These are phyloP conservation scores for Aspergillus neoniger DNA, from an alignment of 2,329 filamentous ascomycete genomes.

Conservation along the genomic window DNA sequence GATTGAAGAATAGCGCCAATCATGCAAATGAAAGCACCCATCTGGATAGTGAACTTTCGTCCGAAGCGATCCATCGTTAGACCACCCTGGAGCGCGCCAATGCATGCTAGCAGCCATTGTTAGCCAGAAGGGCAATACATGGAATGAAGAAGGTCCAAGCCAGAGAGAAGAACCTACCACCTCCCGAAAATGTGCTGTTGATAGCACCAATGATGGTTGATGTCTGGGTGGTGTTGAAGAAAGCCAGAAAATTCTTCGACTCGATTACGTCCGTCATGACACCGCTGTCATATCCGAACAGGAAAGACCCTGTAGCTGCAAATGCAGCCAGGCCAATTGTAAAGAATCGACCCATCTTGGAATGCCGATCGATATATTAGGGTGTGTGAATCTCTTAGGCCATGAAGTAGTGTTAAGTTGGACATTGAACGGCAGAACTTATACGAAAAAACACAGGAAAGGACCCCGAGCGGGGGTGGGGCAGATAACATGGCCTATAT, in stretches of 20 bases:
- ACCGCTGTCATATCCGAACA: conserved; percentile 46
- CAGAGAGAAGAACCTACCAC: conserved; percentile 37
- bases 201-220: conserved; percentile 62
- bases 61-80: conserved; percentile 64
- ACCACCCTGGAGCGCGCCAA: conserved; percentile 57
- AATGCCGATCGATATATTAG: neutral
- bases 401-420: neutral
- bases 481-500: conserved; percentile 1
- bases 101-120: conserved; percentile 36
- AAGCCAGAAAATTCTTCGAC: conserved; percentile 58
- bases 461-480: neutral
- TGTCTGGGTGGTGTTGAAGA: conserved; percentile 56
- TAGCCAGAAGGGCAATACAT: neutral
- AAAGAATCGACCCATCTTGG: conserved; percentile 14
- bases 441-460: neutral
- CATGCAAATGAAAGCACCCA: conserved; percentile 60
- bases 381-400: neutral
- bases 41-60: conserved; percentile 60
- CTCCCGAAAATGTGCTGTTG: conserved; percentile 63
- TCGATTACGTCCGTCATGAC: conserved; percentile 52
- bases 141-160: neutral
- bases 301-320: conserved; percentile 32
- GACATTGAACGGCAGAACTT: neutral
- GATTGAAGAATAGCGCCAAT: conserved; percentile 62
- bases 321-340: conserved; percentile 16